Evolutionary conservation across 305 asterid genomes (phyloP).

Genomic region (Striga hermonthica): DNA sequence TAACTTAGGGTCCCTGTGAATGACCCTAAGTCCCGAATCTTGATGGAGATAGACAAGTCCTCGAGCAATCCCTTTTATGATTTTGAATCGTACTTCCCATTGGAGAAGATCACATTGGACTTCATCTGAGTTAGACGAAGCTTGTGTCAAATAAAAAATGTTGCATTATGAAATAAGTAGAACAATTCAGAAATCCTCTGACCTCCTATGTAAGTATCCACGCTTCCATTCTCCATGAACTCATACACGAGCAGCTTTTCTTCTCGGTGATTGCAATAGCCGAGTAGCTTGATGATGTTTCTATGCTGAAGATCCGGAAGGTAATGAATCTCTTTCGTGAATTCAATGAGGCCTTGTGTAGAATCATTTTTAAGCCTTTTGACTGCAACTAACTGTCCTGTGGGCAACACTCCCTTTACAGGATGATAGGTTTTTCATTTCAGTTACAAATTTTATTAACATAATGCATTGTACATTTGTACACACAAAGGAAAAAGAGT

Average conservation of each 20-base stretch:
- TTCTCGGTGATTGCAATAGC: slow-evolving; percentile 35
- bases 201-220: slow-evolving; percentile 29
- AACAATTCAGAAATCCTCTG: not conserved
- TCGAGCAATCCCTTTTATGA: slow-evolving; percentile 35
- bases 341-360: not conserved
- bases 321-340: slow-evolving; percentile 22
- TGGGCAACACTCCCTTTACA: slow-evolving; percentile 36
- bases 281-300: slow-evolving; percentile 37
- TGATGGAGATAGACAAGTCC: slow-evolving; percentile 40
- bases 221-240: slow-evolving; percentile 33
- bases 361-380: slow-evolving; percentile 16
- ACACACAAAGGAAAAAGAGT: not conserved
- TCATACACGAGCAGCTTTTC: slow-evolving; percentile 31
- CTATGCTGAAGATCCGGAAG: slow-evolving; percentile 30
- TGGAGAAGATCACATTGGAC: not conserved
- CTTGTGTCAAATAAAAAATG: not conserved
- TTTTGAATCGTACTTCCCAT: slow-evolving; percentile 34
- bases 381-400: slow-evolving; percentile 35
- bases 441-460: not conserved
- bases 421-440: not conserved
- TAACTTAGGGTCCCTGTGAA: slow-evolving; percentile 33
- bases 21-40: slow-evolving; percentile 26
- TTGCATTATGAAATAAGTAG: not conserved
- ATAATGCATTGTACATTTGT: not conserved
- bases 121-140: slow-evolving; percentile 8